These are phyloP conservation scores for Adansonia rubrostipa DNA, from an alignment of 441 rosid genomes.

Conservation along the genomic window DNA sequence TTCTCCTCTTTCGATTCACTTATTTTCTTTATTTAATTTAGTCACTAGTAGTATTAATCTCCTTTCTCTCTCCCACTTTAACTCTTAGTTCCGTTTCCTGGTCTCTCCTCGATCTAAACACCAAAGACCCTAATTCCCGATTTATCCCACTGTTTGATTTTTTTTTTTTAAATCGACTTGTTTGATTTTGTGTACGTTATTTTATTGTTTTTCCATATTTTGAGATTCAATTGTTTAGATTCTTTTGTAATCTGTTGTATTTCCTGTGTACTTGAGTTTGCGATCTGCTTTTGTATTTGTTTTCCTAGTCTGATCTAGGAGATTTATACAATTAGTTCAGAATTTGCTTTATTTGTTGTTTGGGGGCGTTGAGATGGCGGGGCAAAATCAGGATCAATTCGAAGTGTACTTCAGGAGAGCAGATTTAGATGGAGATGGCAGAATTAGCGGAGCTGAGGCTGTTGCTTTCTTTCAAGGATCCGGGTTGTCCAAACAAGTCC, in stretches of 20 bases:
- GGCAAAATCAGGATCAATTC: constrained; percentile 72
- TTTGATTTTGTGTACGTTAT: constrained; percentile 3
- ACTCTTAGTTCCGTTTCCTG: neutral
- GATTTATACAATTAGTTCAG: neutral
- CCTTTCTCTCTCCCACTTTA: neutral
- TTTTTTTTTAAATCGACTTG: neutral
- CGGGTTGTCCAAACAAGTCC: constrained; percentile 82
- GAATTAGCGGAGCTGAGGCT: constrained; percentile 94
- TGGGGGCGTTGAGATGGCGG: constrained; percentile 48
- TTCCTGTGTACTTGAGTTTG: constrained; percentile 1
- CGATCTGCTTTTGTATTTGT: constrained; percentile 21
- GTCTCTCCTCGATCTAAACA: constrained; percentile 30
- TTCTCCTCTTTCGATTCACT: neutral
- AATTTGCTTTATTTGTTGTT: constrained; percentile 7
- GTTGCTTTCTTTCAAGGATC: constrained; percentile 89
- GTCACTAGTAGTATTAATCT: neutral
- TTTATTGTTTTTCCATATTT: neutral
- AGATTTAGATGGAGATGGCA: constrained; percentile 96
- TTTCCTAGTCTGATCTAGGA: constrained; percentile 23
- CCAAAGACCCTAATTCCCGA: neutral
- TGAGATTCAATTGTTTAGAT: neutral
- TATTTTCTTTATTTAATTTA: neutral
- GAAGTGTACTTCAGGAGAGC: constrained; percentile 86
- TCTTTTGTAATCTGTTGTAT: neutral
- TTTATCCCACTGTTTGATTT: neutral